Percentiles rank a stretch among this genome's conserved stretches.
Conservation (phyloP, 1,139 yeast species). For the Protomyces inouyei region DNA sequence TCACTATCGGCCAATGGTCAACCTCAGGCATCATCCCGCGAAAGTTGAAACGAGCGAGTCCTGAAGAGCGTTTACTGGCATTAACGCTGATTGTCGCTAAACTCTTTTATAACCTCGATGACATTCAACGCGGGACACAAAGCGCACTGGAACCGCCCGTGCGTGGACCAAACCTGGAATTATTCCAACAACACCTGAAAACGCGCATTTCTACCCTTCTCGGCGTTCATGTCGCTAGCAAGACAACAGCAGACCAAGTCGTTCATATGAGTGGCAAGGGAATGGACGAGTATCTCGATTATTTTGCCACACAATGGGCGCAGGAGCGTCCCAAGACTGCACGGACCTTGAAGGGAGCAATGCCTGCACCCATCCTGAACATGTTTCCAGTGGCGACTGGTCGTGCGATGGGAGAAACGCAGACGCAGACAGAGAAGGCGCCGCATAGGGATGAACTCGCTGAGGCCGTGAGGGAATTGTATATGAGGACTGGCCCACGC, state of each 20-base stretch:
- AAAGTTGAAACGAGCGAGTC: neutral
- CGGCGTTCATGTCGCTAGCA: slow-evolving; percentile 13
- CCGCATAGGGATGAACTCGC: neutral
- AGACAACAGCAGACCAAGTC: slow-evolving; percentile 8
- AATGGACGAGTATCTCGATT: slow-evolving; percentile 12
- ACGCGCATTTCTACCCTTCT: neutral
- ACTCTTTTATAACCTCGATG: slow-evolving; percentile 12
- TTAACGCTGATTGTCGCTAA: neutral
- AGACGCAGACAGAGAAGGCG: neutral
- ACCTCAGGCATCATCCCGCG: neutral
- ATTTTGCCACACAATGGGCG: slow-evolving; percentile 11
- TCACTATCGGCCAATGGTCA: neutral
- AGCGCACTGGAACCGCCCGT: neutral
- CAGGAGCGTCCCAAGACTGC: neutral
- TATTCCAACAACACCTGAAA: neutral
- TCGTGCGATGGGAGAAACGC: neutral
- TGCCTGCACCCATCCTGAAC: slow-evolving; percentile 6
- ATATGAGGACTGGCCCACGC: neutral
- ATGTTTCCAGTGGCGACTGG: slow-evolving; percentile 1
- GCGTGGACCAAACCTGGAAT: slow-evolving; percentile 3
- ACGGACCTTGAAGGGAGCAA: neutral
- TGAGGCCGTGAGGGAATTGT: neutral
- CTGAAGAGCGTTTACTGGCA: slow-evolving; percentile 10
- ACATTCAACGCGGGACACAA: neutral
- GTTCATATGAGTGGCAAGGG: slow-evolving; percentile 2